Conservation (phyloP, 371 early-diverging fungal species). For the Apophysomyces elegans region DNA sequence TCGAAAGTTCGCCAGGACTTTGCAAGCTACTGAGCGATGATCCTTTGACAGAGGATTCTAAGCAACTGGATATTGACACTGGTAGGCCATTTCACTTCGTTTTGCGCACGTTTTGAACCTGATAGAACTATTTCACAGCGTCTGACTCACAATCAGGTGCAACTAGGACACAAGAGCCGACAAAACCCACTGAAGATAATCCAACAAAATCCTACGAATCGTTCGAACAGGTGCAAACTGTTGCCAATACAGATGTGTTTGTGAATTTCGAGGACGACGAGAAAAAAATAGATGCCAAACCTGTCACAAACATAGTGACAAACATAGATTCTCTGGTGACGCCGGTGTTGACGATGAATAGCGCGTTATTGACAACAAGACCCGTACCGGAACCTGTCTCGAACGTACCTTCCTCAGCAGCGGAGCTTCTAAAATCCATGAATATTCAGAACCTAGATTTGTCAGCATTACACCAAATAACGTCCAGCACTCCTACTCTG, state of each 20-base stretch:
- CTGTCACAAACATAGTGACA: conserved; percentile 4
- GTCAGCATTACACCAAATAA: conserved; percentile 17
- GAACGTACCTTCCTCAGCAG: conserved; percentile 4
- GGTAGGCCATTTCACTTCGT: background rate
- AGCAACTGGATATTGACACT: background rate
- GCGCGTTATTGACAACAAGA: conserved; percentile 6
- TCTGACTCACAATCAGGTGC: background rate
- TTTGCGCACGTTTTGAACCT: background rate
- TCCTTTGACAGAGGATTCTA: conserved; percentile 17
- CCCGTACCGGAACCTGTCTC: background rate
- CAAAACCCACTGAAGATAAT: background rate
- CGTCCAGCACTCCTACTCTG: conserved; percentile 16
- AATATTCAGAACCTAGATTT: conserved; percentile 17
- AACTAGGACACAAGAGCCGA: background rate
- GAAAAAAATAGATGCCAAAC: background rate
- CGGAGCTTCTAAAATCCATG: conserved; percentile 13
- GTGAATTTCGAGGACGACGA: conserved; percentile 18
- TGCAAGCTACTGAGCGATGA: conserved; percentile 40
- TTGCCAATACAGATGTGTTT: conserved; percentile 10
- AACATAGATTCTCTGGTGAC: conserved; percentile 7
- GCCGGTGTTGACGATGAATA: conserved; percentile 14
- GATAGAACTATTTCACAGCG: background rate
- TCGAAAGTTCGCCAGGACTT: conserved; percentile 38
- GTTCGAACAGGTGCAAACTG: background rate
- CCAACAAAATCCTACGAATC: background rate